Evolutionary conservation across 176 grass and related monocot genomes (phyloP).

Genomic region (Thalia dealbata): DNA sequence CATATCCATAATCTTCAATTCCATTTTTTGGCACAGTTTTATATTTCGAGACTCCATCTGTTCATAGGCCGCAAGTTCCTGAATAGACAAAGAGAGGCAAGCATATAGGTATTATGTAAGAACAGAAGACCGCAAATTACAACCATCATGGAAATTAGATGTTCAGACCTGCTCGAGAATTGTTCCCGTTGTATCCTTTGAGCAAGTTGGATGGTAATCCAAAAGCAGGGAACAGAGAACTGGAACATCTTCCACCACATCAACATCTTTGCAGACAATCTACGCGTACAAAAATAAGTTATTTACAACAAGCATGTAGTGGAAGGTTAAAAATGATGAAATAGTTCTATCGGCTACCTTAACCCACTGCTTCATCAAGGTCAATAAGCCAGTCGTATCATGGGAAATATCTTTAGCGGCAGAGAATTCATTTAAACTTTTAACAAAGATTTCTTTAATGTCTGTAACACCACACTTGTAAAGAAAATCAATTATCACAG

Average conservation of each 20-base stretch:
- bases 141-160: constrained; percentile 19
- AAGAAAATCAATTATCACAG: constrained; percentile 40
- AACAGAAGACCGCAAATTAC: constrained; percentile 9
- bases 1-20: constrained; percentile 51
- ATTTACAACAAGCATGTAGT: neutral
- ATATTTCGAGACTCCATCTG: constrained; percentile 32
- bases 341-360: constrained; percentile 44
- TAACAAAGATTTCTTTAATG: constrained; percentile 34
- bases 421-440: constrained; percentile 50
- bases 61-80: constrained; percentile 62
- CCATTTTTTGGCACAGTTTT: constrained; percentile 47
- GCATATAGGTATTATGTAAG: constrained; percentile 5
- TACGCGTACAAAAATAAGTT: constrained; percentile 24
- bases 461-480: constrained; percentile 36
- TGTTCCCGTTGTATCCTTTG: constrained; percentile 47
- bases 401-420: constrained; percentile 20
- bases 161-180: constrained; percentile 64
- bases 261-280: constrained; percentile 38
- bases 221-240: constrained; percentile 51
- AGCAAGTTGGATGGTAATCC: constrained; percentile 20
- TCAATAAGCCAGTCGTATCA: constrained; percentile 32
- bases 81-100: constrained; percentile 13
- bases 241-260: constrained; percentile 25
- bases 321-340: neutral
- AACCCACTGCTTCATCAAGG: constrained; percentile 63